phyloP scores from a whole-genome alignment of 768 basidiomycete genomes.

The Lactifluus hygrophoroides region DNA sequence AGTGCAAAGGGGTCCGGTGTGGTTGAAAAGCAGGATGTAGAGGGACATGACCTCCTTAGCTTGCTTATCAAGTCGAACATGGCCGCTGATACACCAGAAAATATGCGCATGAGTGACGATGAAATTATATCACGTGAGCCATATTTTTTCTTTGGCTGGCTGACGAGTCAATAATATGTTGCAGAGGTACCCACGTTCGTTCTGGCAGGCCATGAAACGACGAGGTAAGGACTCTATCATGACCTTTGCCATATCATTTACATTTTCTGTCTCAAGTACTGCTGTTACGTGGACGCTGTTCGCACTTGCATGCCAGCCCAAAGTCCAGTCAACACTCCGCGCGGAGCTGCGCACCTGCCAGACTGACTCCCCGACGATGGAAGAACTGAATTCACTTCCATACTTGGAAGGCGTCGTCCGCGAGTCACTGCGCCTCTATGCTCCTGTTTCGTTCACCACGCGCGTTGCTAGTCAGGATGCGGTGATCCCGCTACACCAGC shows the following conservation, averaged over 20 bases:
- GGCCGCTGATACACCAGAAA: conserved; percentile 24
- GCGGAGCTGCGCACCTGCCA: conserved; percentile 26
- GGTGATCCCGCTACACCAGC: conserved; percentile 25
- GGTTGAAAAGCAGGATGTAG: conserved; percentile 17
- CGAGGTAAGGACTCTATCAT: conserved; percentile 3
- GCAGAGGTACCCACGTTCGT: conserved; percentile 28
- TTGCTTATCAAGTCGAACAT: conserved; percentile 28
- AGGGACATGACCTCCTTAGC: conserved; percentile 25
- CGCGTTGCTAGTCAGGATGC: conserved; percentile 25
- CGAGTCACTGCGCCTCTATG: conserved; percentile 25
- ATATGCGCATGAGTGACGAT: conserved; percentile 24
- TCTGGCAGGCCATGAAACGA: conserved; percentile 26
- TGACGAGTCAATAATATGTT: not conserved
- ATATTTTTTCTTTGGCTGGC: not conserved
- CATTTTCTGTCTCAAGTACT: conserved; percentile 11
- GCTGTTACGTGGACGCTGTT: conserved; percentile 31
- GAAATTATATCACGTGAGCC: conserved; percentile 26
- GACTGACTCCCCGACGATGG: conserved; percentile 23
- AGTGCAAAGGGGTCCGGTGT: not conserved
- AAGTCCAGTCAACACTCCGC: conserved; percentile 29
- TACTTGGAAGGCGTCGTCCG: conserved; percentile 29
- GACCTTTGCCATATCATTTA: not conserved
- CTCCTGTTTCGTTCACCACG: conserved; percentile 22
- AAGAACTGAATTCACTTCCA: conserved; percentile 26
- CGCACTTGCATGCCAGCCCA: conserved; percentile 25